Evolutionary conservation across 2,329 filamentous ascomycete genomes (phyloP).

Genomic region (Ascochyta fabae): DNA sequence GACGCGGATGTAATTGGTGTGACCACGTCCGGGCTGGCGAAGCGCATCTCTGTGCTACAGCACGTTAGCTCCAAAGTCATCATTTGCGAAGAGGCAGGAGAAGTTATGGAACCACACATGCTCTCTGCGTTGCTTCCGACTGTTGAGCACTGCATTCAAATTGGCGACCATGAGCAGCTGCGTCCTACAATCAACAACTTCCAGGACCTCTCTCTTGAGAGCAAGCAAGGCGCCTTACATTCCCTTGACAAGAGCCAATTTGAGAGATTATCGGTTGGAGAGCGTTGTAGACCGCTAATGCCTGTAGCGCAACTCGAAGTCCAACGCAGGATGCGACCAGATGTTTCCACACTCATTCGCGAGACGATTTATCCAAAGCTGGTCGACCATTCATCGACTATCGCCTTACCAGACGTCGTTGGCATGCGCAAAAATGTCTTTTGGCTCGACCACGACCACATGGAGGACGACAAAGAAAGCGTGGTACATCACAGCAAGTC

Average conservation of each 20-base stretch:
- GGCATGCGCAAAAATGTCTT: slow-evolving; percentile 63
- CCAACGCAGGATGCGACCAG: slow-evolving; percentile 71
- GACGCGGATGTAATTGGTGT: slow-evolving; percentile 62
- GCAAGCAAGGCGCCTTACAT: slow-evolving; percentile 56
- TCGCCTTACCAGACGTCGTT: slow-evolving; percentile 55
- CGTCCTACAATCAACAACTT: slow-evolving; percentile 65
- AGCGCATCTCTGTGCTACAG: slow-evolving; percentile 57
- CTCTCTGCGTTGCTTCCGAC: slow-evolving; percentile 65
- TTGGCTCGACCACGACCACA: slow-evolving; percentile 66
- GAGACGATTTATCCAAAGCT: slow-evolving; percentile 64
- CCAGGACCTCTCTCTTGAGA: slow-evolving; percentile 58
- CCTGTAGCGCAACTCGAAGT: slow-evolving; percentile 55
- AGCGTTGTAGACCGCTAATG: slow-evolving; percentile 27
- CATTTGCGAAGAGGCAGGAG: slow-evolving; percentile 72
- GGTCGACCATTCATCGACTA: slow-evolving; percentile 55
- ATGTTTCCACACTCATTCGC: slow-evolving; percentile 65
- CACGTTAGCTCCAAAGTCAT: slow-evolving; percentile 62
- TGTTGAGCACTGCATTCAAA: slow-evolving; percentile 67
- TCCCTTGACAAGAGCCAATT: slow-evolving; percentile 67
- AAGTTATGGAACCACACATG: slow-evolving; percentile 70
- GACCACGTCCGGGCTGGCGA: slow-evolving; percentile 68
- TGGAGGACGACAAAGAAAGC: slow-evolving; percentile 47
- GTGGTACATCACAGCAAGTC: slow-evolving; percentile 49
- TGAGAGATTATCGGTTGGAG: slow-evolving; percentile 60
- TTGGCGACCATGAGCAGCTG: slow-evolving; percentile 69